Conservation (phyloP, 2,329 filamentous ascomycete species). For the Colletotrichum falcatum region DNA sequence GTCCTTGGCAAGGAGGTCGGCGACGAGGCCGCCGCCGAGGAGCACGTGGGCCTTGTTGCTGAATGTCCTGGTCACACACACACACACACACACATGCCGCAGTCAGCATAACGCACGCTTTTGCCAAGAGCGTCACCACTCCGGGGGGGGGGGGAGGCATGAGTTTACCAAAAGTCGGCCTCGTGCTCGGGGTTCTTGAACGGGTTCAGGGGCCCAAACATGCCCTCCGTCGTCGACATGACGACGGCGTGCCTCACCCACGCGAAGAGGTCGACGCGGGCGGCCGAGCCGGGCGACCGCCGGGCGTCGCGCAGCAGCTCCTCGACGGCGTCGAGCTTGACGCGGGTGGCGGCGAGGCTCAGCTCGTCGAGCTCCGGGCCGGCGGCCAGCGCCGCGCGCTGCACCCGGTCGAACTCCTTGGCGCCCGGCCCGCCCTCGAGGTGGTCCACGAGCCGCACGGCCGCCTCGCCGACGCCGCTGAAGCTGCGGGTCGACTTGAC, state of each 20-base stretch:
- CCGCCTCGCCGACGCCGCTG: background rate
- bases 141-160: too few species aligned
- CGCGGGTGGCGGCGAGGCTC: background rate
- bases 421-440: constrained; percentile 3
- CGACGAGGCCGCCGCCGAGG: background rate
- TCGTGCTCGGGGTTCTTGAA: constrained; percentile 28
- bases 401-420: constrained; percentile 15
- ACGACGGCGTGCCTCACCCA: constrained; percentile 21
- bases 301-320: background rate
- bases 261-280: constrained; percentile 10
- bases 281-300: background rate
- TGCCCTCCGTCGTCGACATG: constrained; percentile 16
- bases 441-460: background rate
- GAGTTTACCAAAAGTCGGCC: constrained; percentile 18
- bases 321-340: background rate
- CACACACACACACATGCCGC: too few species aligned
- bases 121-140: too few species aligned
- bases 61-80: constrained; percentile 6
- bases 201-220: constrained; percentile 33
- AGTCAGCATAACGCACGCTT: background rate
- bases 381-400: constrained; percentile 9
- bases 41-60: constrained; percentile 7
- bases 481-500: constrained; percentile 6
- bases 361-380: constrained; percentile 14
- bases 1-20: background rate